Evolutionary conservation across 2,329 filamentous ascomycete genomes (phyloP).

Genomic region (Pezizomycotina sp.): DNA sequence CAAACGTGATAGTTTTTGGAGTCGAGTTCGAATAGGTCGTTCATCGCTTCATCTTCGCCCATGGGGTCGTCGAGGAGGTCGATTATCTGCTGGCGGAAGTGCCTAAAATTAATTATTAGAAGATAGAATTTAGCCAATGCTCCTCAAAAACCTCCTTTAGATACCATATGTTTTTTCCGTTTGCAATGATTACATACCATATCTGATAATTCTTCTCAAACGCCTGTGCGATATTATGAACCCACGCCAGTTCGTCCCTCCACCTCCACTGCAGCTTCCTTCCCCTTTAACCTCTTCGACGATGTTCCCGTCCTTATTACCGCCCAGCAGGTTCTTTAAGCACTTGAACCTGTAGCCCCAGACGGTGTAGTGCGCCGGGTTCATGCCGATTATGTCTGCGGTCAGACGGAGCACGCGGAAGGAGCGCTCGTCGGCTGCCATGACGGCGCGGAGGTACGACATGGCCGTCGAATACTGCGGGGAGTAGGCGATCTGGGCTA

Average conservation of each 20-base stretch:
- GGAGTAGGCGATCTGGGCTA: constrained; percentile 85
- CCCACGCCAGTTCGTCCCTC: constrained; percentile 59
- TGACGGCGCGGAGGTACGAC: constrained; percentile 81
- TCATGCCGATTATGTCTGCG: constrained; percentile 76
- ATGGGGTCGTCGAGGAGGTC: constrained; percentile 41
- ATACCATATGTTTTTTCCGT: too few species aligned
- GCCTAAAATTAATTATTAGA: too few species aligned
- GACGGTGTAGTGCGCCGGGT: constrained; percentile 94
- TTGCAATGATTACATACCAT: too few species aligned
- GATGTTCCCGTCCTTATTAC: constrained; percentile 28
- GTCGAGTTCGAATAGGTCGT: constrained; percentile 65
- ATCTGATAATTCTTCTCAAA: constrained; percentile 99
- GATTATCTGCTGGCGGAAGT: constrained; percentile 50
- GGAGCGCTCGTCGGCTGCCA: constrained; percentile 74
- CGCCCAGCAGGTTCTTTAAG: constrained; percentile 54
- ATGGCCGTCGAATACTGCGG: constrained; percentile 84
- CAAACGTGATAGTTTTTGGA: constrained; percentile 98
- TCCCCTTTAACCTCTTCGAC: too few species aligned
- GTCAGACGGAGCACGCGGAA: constrained; percentile 65
- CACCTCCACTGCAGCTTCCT: constrained; percentile 15
- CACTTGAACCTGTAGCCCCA: constrained; percentile 69
- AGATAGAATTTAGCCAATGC: neutral
- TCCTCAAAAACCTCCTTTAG: too few species aligned
- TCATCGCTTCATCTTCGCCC: constrained; percentile 62
- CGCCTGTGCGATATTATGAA: constrained; percentile 64